Evolutionary conservation across 2,329 filamentous ascomycete species (phyloP).

Genomic region (Sporothrix euskadiensis): DNA sequence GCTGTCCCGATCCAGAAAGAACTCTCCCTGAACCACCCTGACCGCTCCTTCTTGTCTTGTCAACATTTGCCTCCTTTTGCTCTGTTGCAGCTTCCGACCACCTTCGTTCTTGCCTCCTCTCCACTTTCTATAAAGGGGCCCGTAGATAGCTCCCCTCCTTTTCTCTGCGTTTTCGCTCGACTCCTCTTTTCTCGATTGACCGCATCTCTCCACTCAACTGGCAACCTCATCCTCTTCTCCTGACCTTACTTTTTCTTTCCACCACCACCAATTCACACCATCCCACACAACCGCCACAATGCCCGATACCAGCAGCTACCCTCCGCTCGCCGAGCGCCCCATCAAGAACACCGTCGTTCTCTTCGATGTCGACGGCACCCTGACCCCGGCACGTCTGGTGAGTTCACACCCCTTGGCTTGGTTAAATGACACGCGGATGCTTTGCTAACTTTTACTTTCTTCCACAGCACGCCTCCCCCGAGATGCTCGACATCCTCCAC

Average conservation of each 20-base stretch:
- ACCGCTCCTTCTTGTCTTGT: slow-evolving; percentile 27
- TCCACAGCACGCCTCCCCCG: slow-evolving; percentile 65
- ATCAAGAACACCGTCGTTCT: slow-evolving; percentile 91
- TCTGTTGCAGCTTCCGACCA: neutral
- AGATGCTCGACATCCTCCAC: slow-evolving; percentile 80
- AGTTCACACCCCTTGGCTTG: slow-evolving; percentile 32
- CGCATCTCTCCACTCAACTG: neutral
- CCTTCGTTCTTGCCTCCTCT: slow-evolving; percentile 1
- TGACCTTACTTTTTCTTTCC: neutral
- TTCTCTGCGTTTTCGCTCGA: neutral
- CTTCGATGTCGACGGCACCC: slow-evolving; percentile 94
- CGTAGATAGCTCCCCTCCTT: slow-evolving; percentile 10
- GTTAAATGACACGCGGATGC: too few relatives aligned
- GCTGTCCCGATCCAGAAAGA: slow-evolving; percentile 21
- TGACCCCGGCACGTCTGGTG: slow-evolving; percentile 80
- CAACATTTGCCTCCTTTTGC: slow-evolving; percentile 6
- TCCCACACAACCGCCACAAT: slow-evolving; percentile 16
- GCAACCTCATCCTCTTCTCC: neutral
- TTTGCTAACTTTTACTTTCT: neutral
- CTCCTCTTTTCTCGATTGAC: slow-evolving; percentile 12
- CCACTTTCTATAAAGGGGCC: slow-evolving; percentile 19
- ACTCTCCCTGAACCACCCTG: neutral
- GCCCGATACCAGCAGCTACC: slow-evolving; percentile 48
- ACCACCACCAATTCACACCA: neutral
- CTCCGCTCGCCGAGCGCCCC: slow-evolving; percentile 78